Evolutionary conservation across 805 yeast genomes (phyloP), one percentile per base, ranked within the genome.

Genomic region (Isabelozyma heimii): DNA sequence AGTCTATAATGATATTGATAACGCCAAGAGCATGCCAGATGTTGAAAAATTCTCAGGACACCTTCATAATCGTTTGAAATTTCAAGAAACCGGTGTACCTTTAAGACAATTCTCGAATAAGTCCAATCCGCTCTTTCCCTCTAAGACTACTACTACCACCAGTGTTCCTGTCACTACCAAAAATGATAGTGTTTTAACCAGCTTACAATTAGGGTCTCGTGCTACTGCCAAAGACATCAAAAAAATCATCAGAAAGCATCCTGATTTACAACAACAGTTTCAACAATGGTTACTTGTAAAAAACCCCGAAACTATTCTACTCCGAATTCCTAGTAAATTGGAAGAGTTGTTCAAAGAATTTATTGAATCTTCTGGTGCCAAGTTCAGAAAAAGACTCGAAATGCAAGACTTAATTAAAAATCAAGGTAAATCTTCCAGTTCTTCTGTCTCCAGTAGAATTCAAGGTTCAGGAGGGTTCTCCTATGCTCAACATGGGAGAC

Each of bases 381-480:
- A 72, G 26, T 45, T 47, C 8, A 69, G 58, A 53, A 59, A 56
- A 35, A 60, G 54, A 8, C 47, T 55, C 40, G 40, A 52, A 8
- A 49, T 70, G 48, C 47, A 44, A n/a, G 66, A 67, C 46, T 61
- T 62, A 47, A 42, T 56, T 43, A 63, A 57, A 42, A 52, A 47
- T n/a, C 44, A 52, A 26, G 59, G 62, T 8, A 47, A 45, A 24
- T 37, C 43, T 9, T 44, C 47, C 13, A 45, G 47, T 7, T 20
- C 50, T 26, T 45, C 49, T 14, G 50, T 50, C 10, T 38, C 55
- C 8, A 49, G 47, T 9, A 63, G 65, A 26, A 63, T 81, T 42
- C 77, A 84, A 47, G 95, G 91, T 30, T 80, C 87, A 7, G 96
- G 87, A 27, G 96, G 96, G 6, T 75, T 89, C 51, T 79, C 89